phyloP scores from a whole-genome alignment of 306 rosid genomes.

The Glycine tomentella region DNA sequence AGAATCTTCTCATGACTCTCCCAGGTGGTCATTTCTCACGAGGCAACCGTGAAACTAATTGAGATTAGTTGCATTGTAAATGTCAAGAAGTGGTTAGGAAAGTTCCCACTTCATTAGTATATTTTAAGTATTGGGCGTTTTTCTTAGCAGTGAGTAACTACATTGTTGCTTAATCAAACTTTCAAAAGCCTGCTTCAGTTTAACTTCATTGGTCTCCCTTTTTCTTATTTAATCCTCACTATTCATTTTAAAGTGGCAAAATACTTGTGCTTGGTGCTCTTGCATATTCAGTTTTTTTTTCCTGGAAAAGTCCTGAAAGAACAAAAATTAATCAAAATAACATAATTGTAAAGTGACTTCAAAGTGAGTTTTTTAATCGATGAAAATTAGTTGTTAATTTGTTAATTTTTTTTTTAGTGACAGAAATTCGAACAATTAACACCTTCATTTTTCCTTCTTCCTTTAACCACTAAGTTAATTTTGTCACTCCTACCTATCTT shows the following conservation, averaged over 20 bases:
- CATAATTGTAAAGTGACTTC: not conserved
- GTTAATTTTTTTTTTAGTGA: too few relatives aligned
- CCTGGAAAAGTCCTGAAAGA: not conserved
- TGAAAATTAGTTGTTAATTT: too few relatives aligned
- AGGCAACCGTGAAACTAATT: not conserved
- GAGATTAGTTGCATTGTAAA: constrained; percentile 17
- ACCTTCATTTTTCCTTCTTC: too few relatives aligned
- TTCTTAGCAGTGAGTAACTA: not conserved
- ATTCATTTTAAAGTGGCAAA: not conserved
- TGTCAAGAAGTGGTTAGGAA: constrained; percentile 45
- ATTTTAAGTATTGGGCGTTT: constrained; percentile 6
- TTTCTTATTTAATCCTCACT: not conserved
- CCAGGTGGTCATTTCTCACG: too few relatives aligned
- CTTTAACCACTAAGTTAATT: too few relatives aligned
- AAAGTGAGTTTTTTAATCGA: too few relatives aligned
- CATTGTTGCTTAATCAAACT: constrained; percentile 5
- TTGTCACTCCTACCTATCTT: too few relatives aligned
- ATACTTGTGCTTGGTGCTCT: not conserved
- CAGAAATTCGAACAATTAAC: too few relatives aligned
- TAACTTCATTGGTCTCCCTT: constrained; percentile 9
- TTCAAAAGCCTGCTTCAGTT: constrained; percentile 17
- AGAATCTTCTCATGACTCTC: too few relatives aligned
- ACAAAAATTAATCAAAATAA: not conserved
- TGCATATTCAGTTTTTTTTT: not conserved
- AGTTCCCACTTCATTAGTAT: constrained; percentile 42